Evolutionary conservation across 352 stramenopile genomes (phyloP).

Genomic region (Globisporangium uncinulatum): DNA sequence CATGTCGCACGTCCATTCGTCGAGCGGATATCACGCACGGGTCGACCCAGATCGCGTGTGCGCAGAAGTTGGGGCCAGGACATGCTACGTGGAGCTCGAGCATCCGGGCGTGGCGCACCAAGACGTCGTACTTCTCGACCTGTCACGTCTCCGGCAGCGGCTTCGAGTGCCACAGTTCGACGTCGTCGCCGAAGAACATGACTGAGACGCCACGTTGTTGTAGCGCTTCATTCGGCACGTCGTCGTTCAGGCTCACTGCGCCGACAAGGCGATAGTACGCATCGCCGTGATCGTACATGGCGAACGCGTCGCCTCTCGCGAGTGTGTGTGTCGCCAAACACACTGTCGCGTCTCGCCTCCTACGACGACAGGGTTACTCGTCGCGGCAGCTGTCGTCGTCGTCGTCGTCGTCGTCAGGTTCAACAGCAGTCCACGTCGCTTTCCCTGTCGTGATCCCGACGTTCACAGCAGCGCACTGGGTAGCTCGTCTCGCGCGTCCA

Average conservation of each 20-base stretch:
- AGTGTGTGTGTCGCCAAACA: conserved; percentile 78
- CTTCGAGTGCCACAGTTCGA: conserved; percentile 74
- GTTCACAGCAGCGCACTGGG: conserved; percentile 81
- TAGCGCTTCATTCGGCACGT: conserved; percentile 49
- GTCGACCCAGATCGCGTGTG: conserved; percentile 78
- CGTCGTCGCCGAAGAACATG: conserved; percentile 68
- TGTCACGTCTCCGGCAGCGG: conserved; percentile 27
- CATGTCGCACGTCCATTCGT: conserved; percentile 65
- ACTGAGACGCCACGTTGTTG: conserved; percentile 49
- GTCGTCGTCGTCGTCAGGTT: conserved; percentile 83
- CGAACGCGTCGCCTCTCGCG: conserved; percentile 59
- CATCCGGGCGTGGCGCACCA: conserved; percentile 57
- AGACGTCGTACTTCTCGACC: conserved; percentile 52
- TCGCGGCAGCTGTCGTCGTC: conserved; percentile 92
- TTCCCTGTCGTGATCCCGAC: conserved; percentile 65
- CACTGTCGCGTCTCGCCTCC: conserved; percentile 55
- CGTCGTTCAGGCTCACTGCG: conserved; percentile 71
- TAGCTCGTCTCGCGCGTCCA: conserved; percentile 85
- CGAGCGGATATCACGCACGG: conserved; percentile 52
- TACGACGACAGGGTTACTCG: conserved; percentile 55
- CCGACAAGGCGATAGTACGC: conserved; percentile 51
- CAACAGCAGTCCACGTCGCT: conserved; percentile 76
- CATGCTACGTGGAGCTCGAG: conserved; percentile 68
- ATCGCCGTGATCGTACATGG: conserved; percentile 74
- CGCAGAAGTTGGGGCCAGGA: conserved; percentile 68